Base-by-base conservation (phyloP, 441 rosid genomes). In the Gossypium davidsonii region DNA sequence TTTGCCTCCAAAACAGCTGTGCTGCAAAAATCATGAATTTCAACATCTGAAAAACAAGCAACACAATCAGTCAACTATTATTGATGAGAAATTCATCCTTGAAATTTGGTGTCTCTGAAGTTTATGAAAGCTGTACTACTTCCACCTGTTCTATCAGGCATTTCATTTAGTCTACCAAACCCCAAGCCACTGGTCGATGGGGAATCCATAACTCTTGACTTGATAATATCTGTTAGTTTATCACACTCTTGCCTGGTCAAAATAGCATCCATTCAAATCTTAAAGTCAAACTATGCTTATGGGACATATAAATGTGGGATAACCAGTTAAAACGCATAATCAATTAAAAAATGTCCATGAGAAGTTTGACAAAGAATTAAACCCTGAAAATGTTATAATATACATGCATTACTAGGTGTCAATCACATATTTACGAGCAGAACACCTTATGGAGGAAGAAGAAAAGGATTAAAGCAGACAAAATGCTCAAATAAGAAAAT, bases 221-320 rank as follows among this genome's bases (percentile, higher is more conserved):
- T 90, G 74, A 95, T 84, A 76, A 95, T 83, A 75, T 75, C 72
- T 46, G 79, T 89, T 63, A 95, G 78, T 81, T 84, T 89, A 72
- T 90, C 86, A 28, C 84, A 85, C 81, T 95, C 99, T 78, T 92
- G 94, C 94, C 98, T 95, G 89, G 78, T 73, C 79, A 79, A 77
- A 64, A 77, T 53, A 75, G 55, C 74, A 79, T 25, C 56, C 76
- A 77, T 68, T 76, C 42, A 73, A 67, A 74, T 57, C 62, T 55
- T 44, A 12, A 73, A 72, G 53, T 67, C 18, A 76, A 73, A 67
- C 6, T 68, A 75, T 39, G 71, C 67, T 56, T 26, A 55, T 0
- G 31, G 65, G 46, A 58, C 17, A 48, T 31, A 26, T 48, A 64
- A 58, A 28, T 44, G 55, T 31, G 52, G 25, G 46, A 18, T 46